Evolutionary conservation across 306 rosid genomes (phyloP).

Genomic region (Senna tora): DNA sequence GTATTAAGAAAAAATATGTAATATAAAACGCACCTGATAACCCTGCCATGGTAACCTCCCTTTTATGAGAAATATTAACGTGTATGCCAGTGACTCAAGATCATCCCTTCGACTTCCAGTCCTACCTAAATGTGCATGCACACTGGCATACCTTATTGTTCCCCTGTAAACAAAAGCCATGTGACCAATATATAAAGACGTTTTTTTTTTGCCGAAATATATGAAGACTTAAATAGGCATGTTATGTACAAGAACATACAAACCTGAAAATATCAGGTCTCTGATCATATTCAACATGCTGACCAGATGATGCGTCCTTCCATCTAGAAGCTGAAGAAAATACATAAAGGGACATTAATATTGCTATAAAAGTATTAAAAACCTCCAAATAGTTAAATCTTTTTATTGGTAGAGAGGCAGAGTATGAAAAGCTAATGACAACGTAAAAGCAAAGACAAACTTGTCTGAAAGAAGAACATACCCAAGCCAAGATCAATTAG

Average conservation of each 20-base stretch:
- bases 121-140: conserved; percentile 97
- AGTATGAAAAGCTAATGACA: conserved; percentile 3
- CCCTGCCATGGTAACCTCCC: conserved; percentile 99
- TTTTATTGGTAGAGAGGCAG: neutral
- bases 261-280: conserved; percentile 97
- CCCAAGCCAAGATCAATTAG: conserved; percentile 96
- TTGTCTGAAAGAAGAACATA: conserved; percentile 41
- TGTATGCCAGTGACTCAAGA: conserved; percentile 93
- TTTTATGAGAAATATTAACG: conserved; percentile 82
- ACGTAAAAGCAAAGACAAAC: neutral
- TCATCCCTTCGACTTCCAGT: conserved; percentile 96
- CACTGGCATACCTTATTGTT: conserved; percentile 94
- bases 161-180: conserved; percentile 63
- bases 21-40: conserved; percentile 67
- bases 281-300: conserved; percentile 90
- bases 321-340: conserved; percentile 81
- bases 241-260: too few species aligned
- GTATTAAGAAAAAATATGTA: conserved; percentile 1
- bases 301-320: conserved; percentile 86
- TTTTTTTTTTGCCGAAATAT: too few species aligned
- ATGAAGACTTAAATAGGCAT: too few species aligned
- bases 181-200: conserved; percentile 28
- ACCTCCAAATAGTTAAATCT: conserved; percentile 9
- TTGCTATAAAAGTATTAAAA: conserved; percentile 11
- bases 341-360: conserved; percentile 26